Percentiles rank a stretch among this genome's conserved stretches.
Evolutionary conservation across 306 rosid genomes (phyloP).

Genomic region (Echinosophora koreensis): DNA sequence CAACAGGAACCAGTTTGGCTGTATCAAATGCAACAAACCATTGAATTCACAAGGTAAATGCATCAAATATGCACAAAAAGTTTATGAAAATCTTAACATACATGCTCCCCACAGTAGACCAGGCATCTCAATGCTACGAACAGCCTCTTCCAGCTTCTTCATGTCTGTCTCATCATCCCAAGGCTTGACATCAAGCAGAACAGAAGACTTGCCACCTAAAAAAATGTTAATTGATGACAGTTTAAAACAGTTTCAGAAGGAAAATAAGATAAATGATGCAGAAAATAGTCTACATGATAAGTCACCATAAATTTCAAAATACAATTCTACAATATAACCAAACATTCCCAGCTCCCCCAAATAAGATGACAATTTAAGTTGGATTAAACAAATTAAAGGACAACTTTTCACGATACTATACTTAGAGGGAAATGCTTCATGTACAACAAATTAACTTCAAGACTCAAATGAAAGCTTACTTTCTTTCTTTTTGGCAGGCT

Average conservation of each 20-base stretch:
- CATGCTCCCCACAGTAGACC: conserved; percentile 96
- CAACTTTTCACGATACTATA: not conserved
- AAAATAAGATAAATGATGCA: not conserved
- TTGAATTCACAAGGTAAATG: not conserved
- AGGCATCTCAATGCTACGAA: conserved; percentile 71
- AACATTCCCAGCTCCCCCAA: not conserved
- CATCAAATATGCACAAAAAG: not conserved
- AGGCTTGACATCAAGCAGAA: conserved; percentile 90
- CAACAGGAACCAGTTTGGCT: conserved; percentile 86
- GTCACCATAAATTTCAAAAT: conserved; percentile 3
- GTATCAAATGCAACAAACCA: conserved; percentile 41
- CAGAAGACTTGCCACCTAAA: conserved; percentile 88
- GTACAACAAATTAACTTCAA: not conserved
- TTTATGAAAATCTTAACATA: conserved; percentile 44
- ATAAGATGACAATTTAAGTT: not conserved
- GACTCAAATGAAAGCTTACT: conserved; percentile 55
- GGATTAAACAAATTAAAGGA: not conserved
- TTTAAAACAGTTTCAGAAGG: conserved; percentile 14
- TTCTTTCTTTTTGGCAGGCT: conserved; percentile 88
- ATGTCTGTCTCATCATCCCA: conserved; percentile 97
- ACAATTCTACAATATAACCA: not conserved
- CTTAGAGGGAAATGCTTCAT: not conserved
- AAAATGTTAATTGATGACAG: conserved; percentile 14
- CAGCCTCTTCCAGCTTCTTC: conserved; percentile 94
- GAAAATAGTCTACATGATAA: not conserved